phyloP scores from a whole-genome alignment of 2,329 filamentous ascomycete genomes.

The Microthyrium microscopicum region DNA sequence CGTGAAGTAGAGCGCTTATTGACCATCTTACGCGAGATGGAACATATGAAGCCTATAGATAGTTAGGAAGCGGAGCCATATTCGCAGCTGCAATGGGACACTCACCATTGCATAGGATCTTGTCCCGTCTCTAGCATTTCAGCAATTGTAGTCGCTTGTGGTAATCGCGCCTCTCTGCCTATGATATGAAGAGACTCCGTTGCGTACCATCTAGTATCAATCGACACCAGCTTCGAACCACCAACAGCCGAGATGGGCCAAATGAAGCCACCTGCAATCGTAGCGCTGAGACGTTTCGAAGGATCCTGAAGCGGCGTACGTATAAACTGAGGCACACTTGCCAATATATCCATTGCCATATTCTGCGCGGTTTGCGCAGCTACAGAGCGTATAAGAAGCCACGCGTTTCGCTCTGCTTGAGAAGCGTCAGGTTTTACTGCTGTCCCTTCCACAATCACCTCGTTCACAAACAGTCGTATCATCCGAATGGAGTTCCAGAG shows the following conservation, averaged over 20 bases:
- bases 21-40: no score
- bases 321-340: background rate
- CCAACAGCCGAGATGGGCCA: background rate
- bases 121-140: slow-evolving; percentile 1
- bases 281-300: no score
- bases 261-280: no score
- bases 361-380: background rate
- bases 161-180: background rate
- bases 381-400: background rate
- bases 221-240: background rate
- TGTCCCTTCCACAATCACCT: slow-evolving; percentile 9
- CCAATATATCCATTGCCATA: background rate
- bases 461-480: slow-evolving; percentile 11
- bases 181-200: background rate
- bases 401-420: background rate
- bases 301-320: background rate
- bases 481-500: slow-evolving; percentile 13
- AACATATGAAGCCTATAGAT: no score
- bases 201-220: background rate
- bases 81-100: no score
- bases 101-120: no score
- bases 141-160: background rate
- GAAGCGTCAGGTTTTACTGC: slow-evolving; percentile 6
- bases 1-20: no score
- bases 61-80: no score